Evolutionary conservation across 805 yeast species (phyloP), one percentile per base, ranked within the genome.

Genomic region (Teunomyces kruisii): DNA sequence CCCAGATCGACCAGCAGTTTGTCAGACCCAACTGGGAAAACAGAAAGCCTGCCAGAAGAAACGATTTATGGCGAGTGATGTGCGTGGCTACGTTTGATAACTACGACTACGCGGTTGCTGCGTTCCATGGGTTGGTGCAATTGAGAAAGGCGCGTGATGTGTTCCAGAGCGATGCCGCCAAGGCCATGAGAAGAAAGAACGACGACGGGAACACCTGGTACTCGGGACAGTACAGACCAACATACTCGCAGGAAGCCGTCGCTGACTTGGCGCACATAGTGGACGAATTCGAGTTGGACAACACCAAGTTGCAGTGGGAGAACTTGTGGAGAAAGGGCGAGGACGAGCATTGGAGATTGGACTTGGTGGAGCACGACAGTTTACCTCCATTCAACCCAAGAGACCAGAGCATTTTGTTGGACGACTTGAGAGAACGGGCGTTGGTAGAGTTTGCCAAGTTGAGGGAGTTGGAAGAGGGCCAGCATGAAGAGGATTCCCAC

Each of bases 51-150:
- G 71, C 80, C 31, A 74, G 82, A 55, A 81, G 98, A 68, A 77
- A 84, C 55, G 98, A 91, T 65, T 73, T 90, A 41, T 91, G 97
- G 97, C 76, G 92, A 56, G 78, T 91, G 43, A 80, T 92, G 88
- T 88, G 94, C 37, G 94, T 90, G 35, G 90, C 88, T 1, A 80
- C 80, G 50, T 79, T 86, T 52, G 72, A 74, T 32, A 64, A 64
- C 42, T 81, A 83, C 59, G 84, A 82, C 40, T 66, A 74, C 35
- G 88, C 96, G 1, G 79, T 81, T 12, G 80, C 83, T 35, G 85
- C 94, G 6, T 89, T 83, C 66, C 79, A 84, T 48, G 86, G 84
- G 19, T 72, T 91, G 45, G 83, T 87, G 4, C 80, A 85, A 56
- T 76, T 91, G 59, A 81, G 95, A 61, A 74, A 79, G 53, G 74